Evolutionary conservation across 176 grass and related monocot species (phyloP), one percentile per base, ranked within the genome.

Genomic region (Zoysia japonica): DNA sequence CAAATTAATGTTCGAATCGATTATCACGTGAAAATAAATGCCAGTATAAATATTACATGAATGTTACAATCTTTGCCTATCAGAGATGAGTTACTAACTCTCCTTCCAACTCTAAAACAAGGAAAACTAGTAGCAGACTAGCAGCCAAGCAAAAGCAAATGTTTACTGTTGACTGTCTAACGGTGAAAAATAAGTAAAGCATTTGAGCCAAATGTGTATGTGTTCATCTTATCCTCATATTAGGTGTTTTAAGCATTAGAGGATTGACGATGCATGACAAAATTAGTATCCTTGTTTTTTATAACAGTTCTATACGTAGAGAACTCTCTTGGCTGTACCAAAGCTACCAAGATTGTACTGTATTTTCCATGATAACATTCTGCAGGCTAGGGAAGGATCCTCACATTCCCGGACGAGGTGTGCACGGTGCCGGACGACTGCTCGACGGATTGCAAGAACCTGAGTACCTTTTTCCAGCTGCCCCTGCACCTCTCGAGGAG

Each of bases 381-480:
- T 55, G 69, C 12, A 68, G 46, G 46, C 19, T 42, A 37, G 5
- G 41, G 20, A 36, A 85, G 37, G 17, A 77, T 62, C 17, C 83
- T 93, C 88, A 99, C 96, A 19, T 89, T 89, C 65, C 96, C 92
- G 39, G 92, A 77, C 37, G 96, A 88, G 65, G 92, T 96, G 48
- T 86, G 65, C 37, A 93, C 86, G 6, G 92, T 91, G 79, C 79
- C 89, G 2, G 86, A 99, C 17, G 92, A 99, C 64, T 85, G 82
- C 96, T 96, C 90, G 6, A 99, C 90, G 0, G 79, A 93, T 75
- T 99, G 90, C 61, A 99, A 74, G 85, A 99, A 99, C 77, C 96
- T 87, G 63, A 99, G 90, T 43, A 94, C 90, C 79, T 96, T 99
- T 78, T 99, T 99, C 92, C 96, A 99, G 84, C 87, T 99, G 13